Evolutionary conservation across 139 green algal genomes (phyloP), one percentile per base, ranked within the genome.

Genomic region (Chlamydomonas urium): DNA sequence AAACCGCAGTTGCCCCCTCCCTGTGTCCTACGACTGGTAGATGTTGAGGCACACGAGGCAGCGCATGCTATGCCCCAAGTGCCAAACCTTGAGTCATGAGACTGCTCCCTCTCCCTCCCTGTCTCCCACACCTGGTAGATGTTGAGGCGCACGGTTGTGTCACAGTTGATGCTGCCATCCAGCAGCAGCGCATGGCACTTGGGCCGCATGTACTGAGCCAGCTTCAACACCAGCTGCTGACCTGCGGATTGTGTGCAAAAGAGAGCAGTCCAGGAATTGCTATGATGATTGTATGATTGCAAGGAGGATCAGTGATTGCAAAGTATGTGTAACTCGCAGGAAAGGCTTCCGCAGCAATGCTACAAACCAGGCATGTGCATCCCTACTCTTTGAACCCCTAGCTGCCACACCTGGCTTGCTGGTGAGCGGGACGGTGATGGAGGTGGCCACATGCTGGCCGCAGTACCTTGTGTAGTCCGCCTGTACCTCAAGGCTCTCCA

Each of bases 141-240:
- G 81, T 98, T 98, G 28, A 97, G 71, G 2, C 84, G 65, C 32
- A 93, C 78, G 0, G 90, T 97, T 6, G 33, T 3, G 3, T 74
- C 65, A 0, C 75, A 87, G 83, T 95, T 97, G 75, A 97, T 87
- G 67, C 59, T 56, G 19, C 53, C 36, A 79, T 98, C 93, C 69
- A 96, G 86, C 58, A 98, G 84, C 66, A 98, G 75, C 0, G 85
- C 81, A 68, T 91, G 83, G 71, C 86, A 85, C 86, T 98, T 97
- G 69, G 89, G 91, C 1, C 90, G 84, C 75, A 98, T 74, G 81
- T 93, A 97, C 6, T 79, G 69, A 42, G 80, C 83, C 81, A 97
- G 69, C 75, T 88, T 85, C n/a, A 65, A 8, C 6, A 57, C 31
- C 57, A 96, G 82, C 72, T 83, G 58, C 67, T 48, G 21, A 63